phyloP scores from a whole-genome alignment of 305 asterid species.

The Coffea humblotiana region DNA sequence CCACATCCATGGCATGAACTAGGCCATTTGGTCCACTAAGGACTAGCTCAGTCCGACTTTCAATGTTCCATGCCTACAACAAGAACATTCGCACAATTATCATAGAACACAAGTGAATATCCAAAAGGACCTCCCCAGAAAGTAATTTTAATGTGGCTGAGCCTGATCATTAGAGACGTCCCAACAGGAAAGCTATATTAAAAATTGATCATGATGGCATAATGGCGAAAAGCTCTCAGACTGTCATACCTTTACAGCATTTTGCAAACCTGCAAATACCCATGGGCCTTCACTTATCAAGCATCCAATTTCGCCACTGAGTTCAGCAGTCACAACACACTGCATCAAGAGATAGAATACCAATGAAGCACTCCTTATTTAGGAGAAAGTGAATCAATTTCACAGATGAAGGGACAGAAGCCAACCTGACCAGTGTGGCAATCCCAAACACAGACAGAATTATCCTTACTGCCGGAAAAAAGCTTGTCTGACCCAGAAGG shows the following conservation, averaged over 20 bases:
- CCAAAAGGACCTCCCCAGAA: no score
- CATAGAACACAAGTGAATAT: neutral
- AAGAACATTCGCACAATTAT: neutral
- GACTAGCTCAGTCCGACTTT: conserved; percentile 32
- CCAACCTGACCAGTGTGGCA: conserved; percentile 60
- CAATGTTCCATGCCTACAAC: conserved; percentile 53
- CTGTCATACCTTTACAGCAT: conserved; percentile 42
- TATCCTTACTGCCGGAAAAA: conserved; percentile 50
- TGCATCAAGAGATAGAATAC: conserved; percentile 19
- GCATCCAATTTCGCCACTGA: conserved; percentile 42
- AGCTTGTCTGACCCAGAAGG: conserved; percentile 53
- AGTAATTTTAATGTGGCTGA: no score
- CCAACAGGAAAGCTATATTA: no score
- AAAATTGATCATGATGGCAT: neutral
- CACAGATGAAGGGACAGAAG: neutral
- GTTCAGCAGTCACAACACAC: conserved; percentile 29
- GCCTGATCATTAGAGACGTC: no score
- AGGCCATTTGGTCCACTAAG: conserved; percentile 45
- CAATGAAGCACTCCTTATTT: neutral
- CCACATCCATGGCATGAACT: conserved; percentile 43
- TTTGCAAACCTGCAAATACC: conserved; percentile 55
- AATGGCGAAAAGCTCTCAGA: neutral
- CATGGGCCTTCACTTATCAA: conserved; percentile 52
- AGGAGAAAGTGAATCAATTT: neutral
- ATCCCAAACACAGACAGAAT: conserved; percentile 53